phyloP scores from a whole-genome alignment of 768 basidiomycete genomes.

The Macrolepiota albuminosa region DNA sequence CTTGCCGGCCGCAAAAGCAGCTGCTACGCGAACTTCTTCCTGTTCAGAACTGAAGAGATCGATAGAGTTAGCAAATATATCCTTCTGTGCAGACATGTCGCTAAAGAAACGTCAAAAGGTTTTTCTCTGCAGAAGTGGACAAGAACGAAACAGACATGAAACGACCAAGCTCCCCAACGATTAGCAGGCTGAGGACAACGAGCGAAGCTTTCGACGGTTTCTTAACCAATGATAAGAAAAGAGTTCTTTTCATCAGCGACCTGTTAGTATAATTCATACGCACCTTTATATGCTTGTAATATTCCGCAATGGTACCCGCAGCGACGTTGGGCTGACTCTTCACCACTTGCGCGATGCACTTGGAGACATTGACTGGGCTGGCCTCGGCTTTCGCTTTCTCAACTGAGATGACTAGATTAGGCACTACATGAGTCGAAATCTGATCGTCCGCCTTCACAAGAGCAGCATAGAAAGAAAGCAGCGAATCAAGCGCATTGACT shows the following conservation, averaged over 20 bases:
- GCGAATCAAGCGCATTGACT: conserved; percentile 72
- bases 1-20: conserved; percentile 89
- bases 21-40: conserved; percentile 86
- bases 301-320: conserved; percentile 81
- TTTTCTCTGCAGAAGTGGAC: not conserved
- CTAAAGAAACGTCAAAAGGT: conserved; percentile 35
- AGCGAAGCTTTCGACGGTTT: conserved; percentile 57
- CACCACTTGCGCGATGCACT: conserved; percentile 81
- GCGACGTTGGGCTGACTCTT: conserved; percentile 64
- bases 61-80: conserved; percentile 73
- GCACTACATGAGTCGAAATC: conserved; percentile 79
- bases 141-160: conserved; percentile 56
- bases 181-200: conserved; percentile 78
- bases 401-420: conserved; percentile 60
- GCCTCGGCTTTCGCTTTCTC: conserved; percentile 62
- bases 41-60: conserved; percentile 71
- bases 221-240: conserved; percentile 20
- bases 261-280: conserved; percentile 5
- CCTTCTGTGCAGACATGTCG: conserved; percentile 78
- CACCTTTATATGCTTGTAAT: conserved; percentile 78
- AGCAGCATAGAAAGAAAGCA: conserved; percentile 77
- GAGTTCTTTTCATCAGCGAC: not conserved
- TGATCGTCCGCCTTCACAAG: conserved; percentile 81
- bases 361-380: conserved; percentile 70
- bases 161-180: conserved; percentile 91